Base-by-base conservation (phyloP, 176 grass and related monocot genomes). In the Musa itinerans region DNA sequence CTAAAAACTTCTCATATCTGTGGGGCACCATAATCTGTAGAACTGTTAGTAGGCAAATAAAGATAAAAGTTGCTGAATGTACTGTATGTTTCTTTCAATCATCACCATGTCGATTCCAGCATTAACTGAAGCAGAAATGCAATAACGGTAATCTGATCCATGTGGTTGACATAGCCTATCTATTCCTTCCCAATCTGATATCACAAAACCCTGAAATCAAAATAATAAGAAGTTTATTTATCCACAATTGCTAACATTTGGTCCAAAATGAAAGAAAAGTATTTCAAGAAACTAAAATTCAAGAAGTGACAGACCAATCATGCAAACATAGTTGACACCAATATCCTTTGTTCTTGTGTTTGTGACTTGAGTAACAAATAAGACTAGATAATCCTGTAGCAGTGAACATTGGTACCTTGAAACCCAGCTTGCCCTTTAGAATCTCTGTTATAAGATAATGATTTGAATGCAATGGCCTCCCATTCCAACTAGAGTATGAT, bases 61-160 rank as follows among this genome's bases (percentile, higher is more conserved):
- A 77, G 67, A 69, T 22, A 68, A 72, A 74, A 71, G 9, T 74
- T 82, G 16, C 0, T 67, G 8, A 21, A 21, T 69, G 16, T 7
- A 49, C 13, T 77, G 14, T 73, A 48, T 16, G 71, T 76, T 73
- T 64, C 10, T 65, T 83, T 80, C 76, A 87, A 2, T 71, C 68
- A 58, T 20, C 92, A 99, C 95, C 91, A 99, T 99, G 71, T 99
- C 90, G 68, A 99, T 84, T 83, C 95, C 91, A 24, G 95, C 88
- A 83, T 92, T 99, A 79, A 94, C 78, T 65, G 90, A 99, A 55
- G 89, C 82, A 50, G 63, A 81, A 78, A 99, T 73, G 62, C 95
- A 99, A 58, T 86, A 87, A 56, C 82, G 88, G 74, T 94, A 99
- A 78, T 94, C 66, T 8, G 84, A 94, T 21, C 95, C 90, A 50